phyloP scores from a whole-genome alignment of 805 yeast species.

The Candida andamanensis region DNA sequence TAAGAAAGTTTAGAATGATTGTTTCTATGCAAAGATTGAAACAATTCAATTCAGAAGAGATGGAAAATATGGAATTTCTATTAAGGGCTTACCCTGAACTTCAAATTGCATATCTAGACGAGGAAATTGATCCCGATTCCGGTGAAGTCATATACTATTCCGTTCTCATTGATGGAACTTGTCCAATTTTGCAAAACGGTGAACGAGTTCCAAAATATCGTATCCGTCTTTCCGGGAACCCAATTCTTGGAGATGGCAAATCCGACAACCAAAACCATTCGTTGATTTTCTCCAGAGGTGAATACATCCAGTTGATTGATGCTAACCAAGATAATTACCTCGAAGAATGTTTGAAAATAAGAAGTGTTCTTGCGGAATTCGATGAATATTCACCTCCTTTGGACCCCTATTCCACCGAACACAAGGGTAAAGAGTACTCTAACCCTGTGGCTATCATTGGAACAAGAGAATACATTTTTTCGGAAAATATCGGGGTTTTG shows the following conservation, averaged over 20 bases:
- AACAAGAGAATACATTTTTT: constrained; percentile 82
- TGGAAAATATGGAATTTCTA: constrained; percentile 75
- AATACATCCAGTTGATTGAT: constrained; percentile 77
- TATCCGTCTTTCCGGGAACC: constrained; percentile 77
- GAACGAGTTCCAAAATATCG: constrained; percentile 45
- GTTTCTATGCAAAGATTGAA: constrained; percentile 85
- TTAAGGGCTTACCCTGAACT: constrained; percentile 80
- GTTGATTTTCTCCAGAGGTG: constrained; percentile 76
- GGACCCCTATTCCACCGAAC: constrained; percentile 19
- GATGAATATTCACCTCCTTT: constrained; percentile 59
- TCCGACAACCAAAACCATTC: constrained; percentile 86
- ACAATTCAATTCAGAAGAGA: constrained; percentile 66
- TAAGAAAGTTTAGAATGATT: constrained; percentile 74
- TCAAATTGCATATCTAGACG: constrained; percentile 90
- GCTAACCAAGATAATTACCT: constrained; percentile 83
- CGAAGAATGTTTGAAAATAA: constrained; percentile 79
- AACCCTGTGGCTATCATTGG: constrained; percentile 79
- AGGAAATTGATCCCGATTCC: constrained; percentile 76
- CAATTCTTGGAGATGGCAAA: constrained; percentile 84
- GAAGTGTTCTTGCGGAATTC: constrained; percentile 77
- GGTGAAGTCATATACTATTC: constrained; percentile 71
- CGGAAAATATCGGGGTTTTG: constrained; percentile 77
- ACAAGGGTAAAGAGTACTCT: constrained; percentile 13
- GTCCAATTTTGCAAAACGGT: constrained; percentile 57
- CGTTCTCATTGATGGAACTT: constrained; percentile 75